phyloP scores from a whole-genome alignment of 2,329 filamentous ascomycete species.

The Colletotrichum incanum region DNA sequence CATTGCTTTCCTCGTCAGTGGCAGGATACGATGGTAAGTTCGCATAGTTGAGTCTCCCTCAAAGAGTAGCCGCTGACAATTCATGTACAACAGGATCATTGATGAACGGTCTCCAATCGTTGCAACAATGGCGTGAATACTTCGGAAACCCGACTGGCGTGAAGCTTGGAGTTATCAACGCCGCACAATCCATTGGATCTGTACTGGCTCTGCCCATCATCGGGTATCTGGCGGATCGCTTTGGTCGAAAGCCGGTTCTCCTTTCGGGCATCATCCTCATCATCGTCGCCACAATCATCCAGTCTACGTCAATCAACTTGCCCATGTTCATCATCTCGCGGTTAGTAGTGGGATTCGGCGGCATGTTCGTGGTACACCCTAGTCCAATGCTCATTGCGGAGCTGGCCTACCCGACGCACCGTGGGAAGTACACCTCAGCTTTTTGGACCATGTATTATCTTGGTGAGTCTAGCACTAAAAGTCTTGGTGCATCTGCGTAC shows the following conservation, averaged over 20 bases:
- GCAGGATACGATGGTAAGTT: slow-evolving; percentile 39
- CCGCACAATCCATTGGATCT: slow-evolving; percentile 60
- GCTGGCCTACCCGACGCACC: slow-evolving; percentile 54
- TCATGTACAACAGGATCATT: slow-evolving; percentile 48
- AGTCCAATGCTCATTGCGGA: slow-evolving; percentile 55
- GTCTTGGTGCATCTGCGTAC: no score
- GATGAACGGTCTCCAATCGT: slow-evolving; percentile 59
- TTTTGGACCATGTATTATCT: slow-evolving; percentile 55
- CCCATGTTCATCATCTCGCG: slow-evolving; percentile 54
- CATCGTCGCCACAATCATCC: slow-evolving; percentile 54
- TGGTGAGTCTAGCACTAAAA: neutral
- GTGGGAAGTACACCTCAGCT: slow-evolving; percentile 52
- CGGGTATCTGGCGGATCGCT: slow-evolving; percentile 54
- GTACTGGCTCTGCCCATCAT: slow-evolving; percentile 60
- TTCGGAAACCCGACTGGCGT: slow-evolving; percentile 51
- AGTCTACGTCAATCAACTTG: slow-evolving; percentile 54
- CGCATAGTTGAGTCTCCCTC: neutral
- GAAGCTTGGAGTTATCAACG: slow-evolving; percentile 57
- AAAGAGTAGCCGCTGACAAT: neutral
- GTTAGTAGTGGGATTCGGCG: slow-evolving; percentile 53
- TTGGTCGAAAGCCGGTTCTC: slow-evolving; percentile 57
- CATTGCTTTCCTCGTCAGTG: slow-evolving; percentile 45
- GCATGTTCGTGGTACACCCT: slow-evolving; percentile 58
- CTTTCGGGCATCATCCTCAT: slow-evolving; percentile 54
- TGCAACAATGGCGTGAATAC: slow-evolving; percentile 53